Percentiles rank a stretch among this genome's conserved stretches.
Conservation (phyloP, 352 stramenopile species). For the Aphanomyces invadans region DNA sequence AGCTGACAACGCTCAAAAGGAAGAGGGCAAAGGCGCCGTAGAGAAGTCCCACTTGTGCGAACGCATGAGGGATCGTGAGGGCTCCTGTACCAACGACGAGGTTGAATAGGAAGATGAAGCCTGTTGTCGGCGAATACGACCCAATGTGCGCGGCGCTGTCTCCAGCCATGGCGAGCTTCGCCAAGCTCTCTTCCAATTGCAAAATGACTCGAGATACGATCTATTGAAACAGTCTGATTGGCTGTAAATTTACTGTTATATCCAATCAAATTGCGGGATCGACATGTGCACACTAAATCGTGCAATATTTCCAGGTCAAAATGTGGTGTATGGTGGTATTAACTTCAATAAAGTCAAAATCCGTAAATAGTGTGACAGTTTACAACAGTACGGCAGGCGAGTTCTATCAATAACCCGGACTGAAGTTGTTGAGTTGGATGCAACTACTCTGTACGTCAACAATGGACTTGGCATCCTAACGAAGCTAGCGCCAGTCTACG, state of each 20-base stretch:
- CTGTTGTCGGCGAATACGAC: conserved; percentile 78
- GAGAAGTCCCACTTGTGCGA: conserved; percentile 71
- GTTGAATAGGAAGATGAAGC: conserved; percentile 89
- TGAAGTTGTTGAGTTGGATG: too few relatives aligned
- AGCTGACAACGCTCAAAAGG: conserved; percentile 58
- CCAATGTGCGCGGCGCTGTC: neutral
- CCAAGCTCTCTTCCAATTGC: neutral
- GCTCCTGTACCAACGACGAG: conserved; percentile 80
- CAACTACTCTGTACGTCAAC: too few relatives aligned
- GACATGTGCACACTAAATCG: neutral
- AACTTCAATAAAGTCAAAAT: too few relatives aligned
- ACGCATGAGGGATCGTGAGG: conserved; percentile 80
- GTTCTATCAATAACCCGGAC: too few relatives aligned
- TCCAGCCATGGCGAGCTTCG: conserved; percentile 10
- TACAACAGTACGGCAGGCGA: too few relatives aligned
- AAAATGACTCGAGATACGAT: too few relatives aligned
- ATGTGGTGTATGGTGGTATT: too few relatives aligned
- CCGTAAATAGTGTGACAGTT: too few relatives aligned
- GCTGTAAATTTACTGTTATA: neutral
- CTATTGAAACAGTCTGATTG: neutral
- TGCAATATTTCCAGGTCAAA: too few relatives aligned
- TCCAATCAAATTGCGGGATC: neutral
- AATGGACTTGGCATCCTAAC: too few relatives aligned
- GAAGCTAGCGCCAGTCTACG: too few relatives aligned
- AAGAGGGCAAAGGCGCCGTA: conserved; percentile 58